phyloP scores from a whole-genome alignment of 2,329 filamentous ascomycete species.

The Madurella mycetomatis region DNA sequence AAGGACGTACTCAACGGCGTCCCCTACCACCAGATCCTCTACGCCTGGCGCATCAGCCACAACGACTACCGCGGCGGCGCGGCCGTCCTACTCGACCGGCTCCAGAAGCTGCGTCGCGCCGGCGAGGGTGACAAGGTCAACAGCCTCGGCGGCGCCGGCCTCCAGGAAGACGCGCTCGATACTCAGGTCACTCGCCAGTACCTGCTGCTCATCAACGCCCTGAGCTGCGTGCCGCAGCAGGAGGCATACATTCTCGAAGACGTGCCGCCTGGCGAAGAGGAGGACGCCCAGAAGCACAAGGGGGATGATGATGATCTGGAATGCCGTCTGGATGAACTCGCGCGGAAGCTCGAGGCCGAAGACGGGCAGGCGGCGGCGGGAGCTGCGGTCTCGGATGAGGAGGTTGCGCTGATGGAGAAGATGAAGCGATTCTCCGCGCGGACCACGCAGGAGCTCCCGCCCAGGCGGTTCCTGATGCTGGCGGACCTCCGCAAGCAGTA shows the following conservation, averaged over 20 bases:
- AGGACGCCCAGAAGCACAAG: slow-evolving; percentile 6
- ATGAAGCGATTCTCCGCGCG: slow-evolving; percentile 24
- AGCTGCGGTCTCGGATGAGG: slow-evolving; percentile 4
- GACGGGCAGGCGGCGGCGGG: slow-evolving; percentile 10
- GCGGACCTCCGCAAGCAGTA: slow-evolving; percentile 86
- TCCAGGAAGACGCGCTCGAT: slow-evolving; percentile 51
- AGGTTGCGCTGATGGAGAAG: slow-evolving; percentile 24
- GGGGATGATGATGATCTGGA: slow-evolving; percentile 20
- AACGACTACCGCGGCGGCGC: slow-evolving; percentile 81
- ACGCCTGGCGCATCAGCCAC: slow-evolving; percentile 81
- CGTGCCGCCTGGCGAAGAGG: slow-evolving; percentile 31
- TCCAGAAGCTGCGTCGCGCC: slow-evolving; percentile 56
- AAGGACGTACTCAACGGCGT: slow-evolving; percentile 60
- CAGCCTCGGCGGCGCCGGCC: slow-evolving; percentile 26
- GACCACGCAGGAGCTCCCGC: slow-evolving; percentile 34
- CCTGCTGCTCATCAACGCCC: slow-evolving; percentile 85
- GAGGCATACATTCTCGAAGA: slow-evolving; percentile 75
- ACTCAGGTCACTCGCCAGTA: slow-evolving; percentile 70
- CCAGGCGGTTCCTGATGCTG: slow-evolving; percentile 77
- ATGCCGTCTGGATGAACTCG: slow-evolving; percentile 21
- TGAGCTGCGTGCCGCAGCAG: slow-evolving; percentile 75
- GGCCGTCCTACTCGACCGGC: slow-evolving; percentile 57
- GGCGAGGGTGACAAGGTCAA: slow-evolving; percentile 56
- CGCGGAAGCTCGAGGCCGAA: slow-evolving; percentile 18
- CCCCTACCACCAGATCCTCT: slow-evolving; percentile 84